phyloP scores from a whole-genome alignment of 208 protist species.

The Wallacemonas sp. region DNA sequence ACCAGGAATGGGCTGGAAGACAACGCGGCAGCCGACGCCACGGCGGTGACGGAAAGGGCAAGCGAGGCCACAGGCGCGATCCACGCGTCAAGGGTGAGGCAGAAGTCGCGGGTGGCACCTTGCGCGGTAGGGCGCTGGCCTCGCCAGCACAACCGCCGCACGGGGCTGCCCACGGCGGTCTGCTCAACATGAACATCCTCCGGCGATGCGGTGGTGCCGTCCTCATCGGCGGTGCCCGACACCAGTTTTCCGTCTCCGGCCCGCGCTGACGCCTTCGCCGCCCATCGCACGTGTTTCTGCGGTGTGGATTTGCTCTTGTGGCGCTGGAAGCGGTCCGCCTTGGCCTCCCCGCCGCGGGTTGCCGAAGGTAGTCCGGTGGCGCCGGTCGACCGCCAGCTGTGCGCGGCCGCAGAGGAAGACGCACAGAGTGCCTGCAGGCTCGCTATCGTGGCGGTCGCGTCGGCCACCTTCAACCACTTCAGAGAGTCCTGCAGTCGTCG shows the following conservation, averaged over 20 bases:
- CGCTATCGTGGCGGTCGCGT: neutral
- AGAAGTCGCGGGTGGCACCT: neutral
- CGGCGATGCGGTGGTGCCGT: neutral
- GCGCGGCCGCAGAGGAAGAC: neutral
- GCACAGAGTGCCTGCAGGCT: conserved; percentile 3
- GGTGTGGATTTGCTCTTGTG: neutral
- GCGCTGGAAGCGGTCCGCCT: no score
- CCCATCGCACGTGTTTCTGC: neutral
- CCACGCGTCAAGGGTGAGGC: conserved; percentile 53
- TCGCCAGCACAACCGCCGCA: conserved; percentile 1
- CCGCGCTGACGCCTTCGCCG: neutral
- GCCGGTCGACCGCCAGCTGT: neutral
- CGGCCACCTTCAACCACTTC: conserved; percentile 45
- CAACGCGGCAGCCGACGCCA: neutral
- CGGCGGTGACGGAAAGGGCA: neutral
- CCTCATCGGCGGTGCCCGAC: neutral
- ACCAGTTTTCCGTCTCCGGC: neutral
- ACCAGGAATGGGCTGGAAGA: neutral
- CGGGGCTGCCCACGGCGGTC: neutral
- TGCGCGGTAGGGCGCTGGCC: neutral
- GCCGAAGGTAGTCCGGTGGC: conserved; percentile 18
- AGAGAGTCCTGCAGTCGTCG: conserved; percentile 37
- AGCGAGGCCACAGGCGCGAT: conserved; percentile 5
- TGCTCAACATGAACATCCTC: neutral
- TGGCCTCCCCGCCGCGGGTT: no score